Evolutionary conservation across 2,329 filamentous ascomycete species (phyloP), one percentile per base, ranked within the genome.

Genomic region (Aureobasidium uvarum): DNA sequence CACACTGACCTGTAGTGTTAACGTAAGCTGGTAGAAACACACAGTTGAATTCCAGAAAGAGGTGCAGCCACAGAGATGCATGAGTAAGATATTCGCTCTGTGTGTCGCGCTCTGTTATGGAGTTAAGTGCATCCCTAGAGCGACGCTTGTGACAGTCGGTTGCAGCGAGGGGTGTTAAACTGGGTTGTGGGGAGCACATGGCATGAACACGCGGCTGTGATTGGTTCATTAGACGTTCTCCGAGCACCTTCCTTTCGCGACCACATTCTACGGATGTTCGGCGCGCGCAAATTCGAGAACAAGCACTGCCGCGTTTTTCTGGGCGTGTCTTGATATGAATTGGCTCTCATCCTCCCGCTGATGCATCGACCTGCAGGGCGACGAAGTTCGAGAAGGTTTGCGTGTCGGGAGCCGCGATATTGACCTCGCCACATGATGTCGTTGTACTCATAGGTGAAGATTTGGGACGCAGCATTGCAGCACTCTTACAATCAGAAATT

Each of bases 211-310:
- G 33, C 33, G 13, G 45, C 16, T 28, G 20, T 62, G 58, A 62
- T 50, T 62, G 58, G 58, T 33, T 28, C 31, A 18, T 10, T 50
- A 6, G 1, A 28, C 45, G 28, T 46, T 38, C 43, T 62, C 58
- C 58, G n/a, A 51, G 45, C 31, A 62, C 45, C 58, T 50, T 60
- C 43, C 56, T 28, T 60, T 48, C 56, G n/a, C 28, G 56, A 38
- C 56, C 56, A 60, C 31, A 25, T 48, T 60, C 41, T 48, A 25
- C 56, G 56, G 56, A 48, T 48, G 16, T 51, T 39, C 58, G 58
- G 58, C 58, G 55, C 56, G 20, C 33, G 56, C 43, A 25, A 16
- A 20, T 48, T 48, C 13, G 28, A 25, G 31, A 60, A 25, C 56
- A 60, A 48, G 56, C 56, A 50, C 23, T 60, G 56, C 41, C 56